These are phyloP conservation scores for Camellia granthamiana DNA, from an alignment of 148 eudicot species.

Conservation along the genomic window DNA sequence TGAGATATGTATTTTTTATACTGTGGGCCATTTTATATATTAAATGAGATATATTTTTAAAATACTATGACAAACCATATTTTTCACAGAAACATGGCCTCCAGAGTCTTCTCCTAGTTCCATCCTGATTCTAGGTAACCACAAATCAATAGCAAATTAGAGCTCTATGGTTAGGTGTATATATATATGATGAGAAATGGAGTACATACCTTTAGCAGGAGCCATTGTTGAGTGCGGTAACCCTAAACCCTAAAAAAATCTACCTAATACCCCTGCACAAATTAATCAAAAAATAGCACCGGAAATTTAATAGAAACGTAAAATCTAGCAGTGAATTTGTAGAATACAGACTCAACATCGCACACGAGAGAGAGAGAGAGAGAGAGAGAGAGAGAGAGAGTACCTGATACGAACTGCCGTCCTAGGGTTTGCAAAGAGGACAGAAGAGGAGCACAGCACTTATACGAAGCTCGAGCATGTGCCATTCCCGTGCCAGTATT, in stretches of 20 bases:
- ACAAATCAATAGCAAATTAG: no score
- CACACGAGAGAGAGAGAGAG: no score
- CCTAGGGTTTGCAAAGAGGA: conserved; percentile 2
- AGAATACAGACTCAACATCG: not conserved
- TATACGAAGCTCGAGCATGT: not conserved
- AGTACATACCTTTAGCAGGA: conserved; percentile 11
- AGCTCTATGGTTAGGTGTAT: no score
- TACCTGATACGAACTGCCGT: conserved; percentile 3
- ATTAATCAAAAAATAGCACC: not conserved
- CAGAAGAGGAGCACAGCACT: not conserved
- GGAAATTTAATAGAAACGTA: not conserved
- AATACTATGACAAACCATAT: no score
- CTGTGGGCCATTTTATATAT: no score
- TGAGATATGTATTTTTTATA: no score
- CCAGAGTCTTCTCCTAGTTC: no score
- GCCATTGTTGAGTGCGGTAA: conserved; percentile 12
- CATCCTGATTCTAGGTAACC: no score
- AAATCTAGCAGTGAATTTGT: not conserved
- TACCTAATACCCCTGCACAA: not conserved
- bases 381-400: no score
- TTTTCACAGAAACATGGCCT: no score
- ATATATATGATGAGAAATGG: no score
- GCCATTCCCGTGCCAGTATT: not conserved
- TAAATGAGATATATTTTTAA: no score
- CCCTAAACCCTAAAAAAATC: not conserved